A percentile compares a stretch with the other conserved stretches of the same genome.
Conservation (phyloP, 208 protist species). For the Crithidia sp. region DNA sequence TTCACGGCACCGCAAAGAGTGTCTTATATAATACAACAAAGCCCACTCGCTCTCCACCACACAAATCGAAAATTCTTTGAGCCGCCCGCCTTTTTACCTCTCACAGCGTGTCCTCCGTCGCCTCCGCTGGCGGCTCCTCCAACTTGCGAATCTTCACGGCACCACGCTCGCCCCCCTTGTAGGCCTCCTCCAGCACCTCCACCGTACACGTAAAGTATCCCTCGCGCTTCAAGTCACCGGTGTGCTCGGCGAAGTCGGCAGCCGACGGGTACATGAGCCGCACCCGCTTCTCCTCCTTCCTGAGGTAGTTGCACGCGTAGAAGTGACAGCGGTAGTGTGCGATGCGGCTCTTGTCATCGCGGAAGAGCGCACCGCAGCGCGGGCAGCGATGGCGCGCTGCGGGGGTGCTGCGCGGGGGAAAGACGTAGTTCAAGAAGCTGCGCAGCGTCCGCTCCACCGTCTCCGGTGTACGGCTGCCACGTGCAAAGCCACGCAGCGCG, state of each 20-base stretch:
- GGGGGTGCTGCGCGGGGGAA: constrained; percentile 40
- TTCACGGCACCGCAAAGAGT: no score
- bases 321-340: constrained; percentile 85
- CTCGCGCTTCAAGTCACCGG: constrained; percentile 33
- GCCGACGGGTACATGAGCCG: constrained; percentile 66
- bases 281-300: constrained; percentile 70
- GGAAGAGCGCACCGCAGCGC: constrained; percentile 67
- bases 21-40: no score
- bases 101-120: constrained; percentile 1
- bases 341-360: constrained; percentile 54
- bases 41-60: no score
- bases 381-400: constrained; percentile 51
- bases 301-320: constrained; percentile 58
- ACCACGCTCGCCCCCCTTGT: constrained; percentile 43
- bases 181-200: constrained; percentile 51
- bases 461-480: constrained; percentile 39
- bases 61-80: no score
- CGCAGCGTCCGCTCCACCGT: constrained; percentile 48
- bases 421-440: constrained; percentile 73
- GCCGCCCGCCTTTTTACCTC: neutral
- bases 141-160: constrained; percentile 43
- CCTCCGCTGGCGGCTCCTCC: constrained; percentile 25
- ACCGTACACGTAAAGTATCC: constrained; percentile 48
- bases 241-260: constrained; percentile 59
- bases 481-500: constrained; percentile 26